Evolutionary conservation across 2,329 filamentous ascomycete species (phyloP), one percentile per base, ranked within the genome.

Genomic region (Pseudogymnoascus sp.): DNA sequence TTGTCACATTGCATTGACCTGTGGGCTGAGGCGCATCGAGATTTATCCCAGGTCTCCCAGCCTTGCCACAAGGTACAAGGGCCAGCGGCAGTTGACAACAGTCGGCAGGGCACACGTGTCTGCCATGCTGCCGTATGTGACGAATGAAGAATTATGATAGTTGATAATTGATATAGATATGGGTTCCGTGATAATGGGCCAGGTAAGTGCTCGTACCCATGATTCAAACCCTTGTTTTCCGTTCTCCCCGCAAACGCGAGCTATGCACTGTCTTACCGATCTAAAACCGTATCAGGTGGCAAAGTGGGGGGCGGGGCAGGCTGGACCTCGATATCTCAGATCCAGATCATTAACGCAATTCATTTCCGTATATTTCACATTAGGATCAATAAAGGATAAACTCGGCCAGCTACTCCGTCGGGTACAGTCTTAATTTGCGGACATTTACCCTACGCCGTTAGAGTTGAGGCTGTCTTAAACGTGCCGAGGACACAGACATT

Each of bases 221-320:
- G 47, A 53, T 18, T 53, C 28, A 11, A 53, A 53, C 28, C 47
- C 47, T 33, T 53, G 47, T 53, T 53, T 53, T 33, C 47, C 47
- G 47, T 53, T 6, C 47, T 53, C 47, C 47, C 47, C 47, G 47
- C 28, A 53, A 33, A 53, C 47, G 28, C 47, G 28, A 33, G n/a
- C 28, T 9, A 53, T 35, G 47, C 47, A 43, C 12, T 25, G 47
- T 53, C 47, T 33, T 14, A 33, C 28, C 9, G n/a, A 53, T 53
- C 47, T 53, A 53, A 53, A 53, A 53, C 47, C n/a, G 28, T 53
- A 53, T 53, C 47, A 53, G 28, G 47, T 53, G 38, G 28, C n/a
- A 33, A 53, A 53, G 28, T 53, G 47, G 28, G 47, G 47, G 47
- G 47, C 6, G 28, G 47, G 28, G n/a, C 47, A 20, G 9, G 28